These are phyloP conservation scores for Fraxinus angustifolia DNA, from an alignment of 305 asterid genomes.

Conservation along the genomic window DNA sequence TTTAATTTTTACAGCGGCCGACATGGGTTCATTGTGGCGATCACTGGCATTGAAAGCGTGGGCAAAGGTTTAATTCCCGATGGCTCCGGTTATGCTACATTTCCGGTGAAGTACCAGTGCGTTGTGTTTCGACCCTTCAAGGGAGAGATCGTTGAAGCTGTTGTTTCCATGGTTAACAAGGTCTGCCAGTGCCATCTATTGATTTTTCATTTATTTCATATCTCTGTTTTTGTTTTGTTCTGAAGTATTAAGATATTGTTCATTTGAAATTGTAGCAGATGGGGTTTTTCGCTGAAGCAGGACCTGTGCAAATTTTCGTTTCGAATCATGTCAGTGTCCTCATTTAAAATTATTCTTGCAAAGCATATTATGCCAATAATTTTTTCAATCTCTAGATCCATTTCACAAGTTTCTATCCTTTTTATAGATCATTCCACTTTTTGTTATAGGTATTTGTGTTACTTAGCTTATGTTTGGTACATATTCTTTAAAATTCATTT, in stretches of 20 bases:
- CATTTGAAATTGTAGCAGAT: conserved; percentile 48
- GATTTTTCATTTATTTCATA: neutral
- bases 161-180: conserved; percentile 95
- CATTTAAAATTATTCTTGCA: neutral
- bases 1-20: conserved; percentile 53
- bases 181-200: conserved; percentile 24
- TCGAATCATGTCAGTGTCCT: conserved; percentile 73
- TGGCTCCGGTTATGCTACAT: conserved; percentile 84
- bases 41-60: conserved; percentile 84
- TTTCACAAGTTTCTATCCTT: neutral
- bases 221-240: neutral
- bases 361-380: neutral
- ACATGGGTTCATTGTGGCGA: conserved; percentile 89
- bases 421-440: neutral
- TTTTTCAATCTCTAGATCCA: neutral
- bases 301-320: conserved; percentile 90
- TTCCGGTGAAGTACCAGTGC: conserved; percentile 85
- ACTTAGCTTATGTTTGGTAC: neutral
- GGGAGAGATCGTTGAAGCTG: conserved; percentile 84
- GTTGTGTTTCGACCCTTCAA: conserved; percentile 92
- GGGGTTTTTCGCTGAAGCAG: conserved; percentile 97
- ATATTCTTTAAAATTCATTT: neutral
- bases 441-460: neutral
- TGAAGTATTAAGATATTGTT: neutral
- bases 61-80: conserved; percentile 88